Evolutionary conservation across 495 filamentous ascomycete species (phyloP).

Genomic region (Aspergillus homomorphus): DNA sequence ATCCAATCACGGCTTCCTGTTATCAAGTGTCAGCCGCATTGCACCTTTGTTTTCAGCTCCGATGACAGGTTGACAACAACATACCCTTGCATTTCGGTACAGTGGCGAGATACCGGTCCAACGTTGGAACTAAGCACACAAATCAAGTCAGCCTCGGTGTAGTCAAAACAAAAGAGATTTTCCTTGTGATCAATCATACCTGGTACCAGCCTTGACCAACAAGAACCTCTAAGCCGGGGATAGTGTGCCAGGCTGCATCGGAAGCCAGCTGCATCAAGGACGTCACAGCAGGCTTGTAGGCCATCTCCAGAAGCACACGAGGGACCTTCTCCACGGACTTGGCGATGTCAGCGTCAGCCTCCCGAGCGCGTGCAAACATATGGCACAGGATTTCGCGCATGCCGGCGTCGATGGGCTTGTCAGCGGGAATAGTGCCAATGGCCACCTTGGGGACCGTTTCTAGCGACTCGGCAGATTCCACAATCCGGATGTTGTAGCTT

Average conservation of each 20-base stretch:
- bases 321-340: conserved; percentile 31
- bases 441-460: conserved; percentile 63
- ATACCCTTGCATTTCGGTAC: conserved; percentile 57
- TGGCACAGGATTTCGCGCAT: conserved; percentile 68
- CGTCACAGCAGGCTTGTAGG: conserved; percentile 84
- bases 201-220: conserved; percentile 84
- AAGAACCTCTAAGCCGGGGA: conserved; percentile 86
- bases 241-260: conserved; percentile 77
- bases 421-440: conserved; percentile 87
- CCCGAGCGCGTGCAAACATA: conserved; percentile 53
- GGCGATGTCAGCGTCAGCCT: conserved; percentile 32
- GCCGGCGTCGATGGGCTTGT: conserved; percentile 71
- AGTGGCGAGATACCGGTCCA: conserved; percentile 77
- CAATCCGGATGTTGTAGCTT: conserved; percentile 67
- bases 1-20: conserved; percentile 4
- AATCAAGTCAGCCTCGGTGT: conserved; percentile 6
- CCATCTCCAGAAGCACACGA: conserved; percentile 87
- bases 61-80: background rate
- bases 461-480: conserved; percentile 52
- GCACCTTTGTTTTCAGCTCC: background rate
- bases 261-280: conserved; percentile 80
- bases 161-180: background rate
- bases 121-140: conserved; percentile 55
- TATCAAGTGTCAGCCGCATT: background rate
- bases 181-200: conserved; percentile 22